Evolutionary conservation across 345 rosid genomes (phyloP).

Genomic region (Moricandia arvensis): DNA sequence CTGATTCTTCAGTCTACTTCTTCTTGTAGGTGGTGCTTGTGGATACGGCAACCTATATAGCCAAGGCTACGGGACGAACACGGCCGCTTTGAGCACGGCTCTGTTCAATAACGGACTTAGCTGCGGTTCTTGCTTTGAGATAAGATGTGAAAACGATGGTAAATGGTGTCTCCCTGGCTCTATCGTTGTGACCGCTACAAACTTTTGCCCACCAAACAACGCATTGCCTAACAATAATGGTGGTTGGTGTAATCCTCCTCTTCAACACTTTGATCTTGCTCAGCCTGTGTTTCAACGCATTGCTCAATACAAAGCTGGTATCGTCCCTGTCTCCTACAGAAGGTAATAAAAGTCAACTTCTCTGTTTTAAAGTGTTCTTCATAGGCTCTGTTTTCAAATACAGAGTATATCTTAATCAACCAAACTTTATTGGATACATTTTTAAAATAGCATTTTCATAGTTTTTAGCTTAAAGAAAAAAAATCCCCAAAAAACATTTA

Average conservation of each 20-base stretch:
- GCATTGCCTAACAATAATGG: conserved; percentile 55
- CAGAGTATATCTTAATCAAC: background rate
- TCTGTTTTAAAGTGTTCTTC: background rate
- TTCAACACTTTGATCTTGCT: conserved; percentile 60
- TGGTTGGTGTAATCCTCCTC: conserved; percentile 75
- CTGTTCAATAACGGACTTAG: conserved; percentile 56
- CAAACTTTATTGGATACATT: background rate
- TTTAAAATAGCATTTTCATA: background rate
- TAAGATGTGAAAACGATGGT: conserved; percentile 52
- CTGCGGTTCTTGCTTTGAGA: conserved; percentile 71
- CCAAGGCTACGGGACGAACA: conserved; percentile 64
- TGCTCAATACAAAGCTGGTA: conserved; percentile 56
- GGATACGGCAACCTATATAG: conserved; percentile 63
- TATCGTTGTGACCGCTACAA: conserved; percentile 54
- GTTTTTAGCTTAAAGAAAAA: too few species aligned
- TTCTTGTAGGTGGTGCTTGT: conserved; percentile 62
- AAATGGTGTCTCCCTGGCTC: conserved; percentile 61
- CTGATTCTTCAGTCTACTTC: background rate
- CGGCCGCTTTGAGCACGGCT: conserved; percentile 66
- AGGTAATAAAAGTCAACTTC: conserved; percentile 32
- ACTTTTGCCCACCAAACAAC: conserved; percentile 63
- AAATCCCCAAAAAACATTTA: background rate
- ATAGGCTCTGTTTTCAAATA: conserved; percentile 3
- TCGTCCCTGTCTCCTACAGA: conserved; percentile 56
- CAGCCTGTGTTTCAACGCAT: conserved; percentile 61